phyloP scores from a whole-genome alignment of 2,329 filamentous ascomycete species.

The Furcasterigmium sp. region DNA sequence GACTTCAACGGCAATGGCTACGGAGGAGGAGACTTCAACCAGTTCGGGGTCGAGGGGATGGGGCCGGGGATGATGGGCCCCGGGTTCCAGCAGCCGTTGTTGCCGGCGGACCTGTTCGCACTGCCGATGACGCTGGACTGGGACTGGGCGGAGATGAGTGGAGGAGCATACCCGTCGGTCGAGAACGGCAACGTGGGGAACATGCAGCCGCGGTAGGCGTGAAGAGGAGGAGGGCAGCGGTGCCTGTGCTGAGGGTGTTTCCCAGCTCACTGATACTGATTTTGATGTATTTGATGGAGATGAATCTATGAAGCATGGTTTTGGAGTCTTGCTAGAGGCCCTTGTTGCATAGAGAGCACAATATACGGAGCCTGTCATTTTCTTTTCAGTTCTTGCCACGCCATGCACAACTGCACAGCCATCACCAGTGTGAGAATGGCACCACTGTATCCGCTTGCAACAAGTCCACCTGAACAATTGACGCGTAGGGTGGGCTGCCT shows the following conservation, averaged over 20 bases:
- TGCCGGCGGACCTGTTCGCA: constrained; percentile 91
- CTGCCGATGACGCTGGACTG: constrained; percentile 95
- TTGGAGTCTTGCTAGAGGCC: no score
- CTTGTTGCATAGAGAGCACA: no score
- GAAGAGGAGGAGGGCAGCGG: no score
- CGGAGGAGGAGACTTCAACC: constrained; percentile 36
- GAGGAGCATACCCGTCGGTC: constrained; percentile 58
- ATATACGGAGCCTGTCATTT: no score
- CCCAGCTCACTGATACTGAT: no score
- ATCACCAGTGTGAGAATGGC: no score
- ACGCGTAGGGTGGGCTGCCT: not conserved
- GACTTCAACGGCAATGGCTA: constrained; percentile 35
- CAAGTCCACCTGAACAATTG: not conserved
- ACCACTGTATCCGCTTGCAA: no score
- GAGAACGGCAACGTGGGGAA: constrained; percentile 53
- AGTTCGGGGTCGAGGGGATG: constrained; percentile 31
- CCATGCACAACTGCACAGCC: no score
- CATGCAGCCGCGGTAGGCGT: constrained; percentile 3
- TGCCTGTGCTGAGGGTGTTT: no score
- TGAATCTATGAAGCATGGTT: no score
- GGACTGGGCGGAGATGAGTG: constrained; percentile 68
- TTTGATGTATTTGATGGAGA: no score
- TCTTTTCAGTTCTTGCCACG: no score
- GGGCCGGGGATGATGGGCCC: constrained; percentile 20
- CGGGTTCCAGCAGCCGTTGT: constrained; percentile 73